Evolutionary conservation across 768 basidiomycete species (phyloP), one percentile per base, ranked within the genome.

Genomic region (Naganishia antarctica): DNA sequence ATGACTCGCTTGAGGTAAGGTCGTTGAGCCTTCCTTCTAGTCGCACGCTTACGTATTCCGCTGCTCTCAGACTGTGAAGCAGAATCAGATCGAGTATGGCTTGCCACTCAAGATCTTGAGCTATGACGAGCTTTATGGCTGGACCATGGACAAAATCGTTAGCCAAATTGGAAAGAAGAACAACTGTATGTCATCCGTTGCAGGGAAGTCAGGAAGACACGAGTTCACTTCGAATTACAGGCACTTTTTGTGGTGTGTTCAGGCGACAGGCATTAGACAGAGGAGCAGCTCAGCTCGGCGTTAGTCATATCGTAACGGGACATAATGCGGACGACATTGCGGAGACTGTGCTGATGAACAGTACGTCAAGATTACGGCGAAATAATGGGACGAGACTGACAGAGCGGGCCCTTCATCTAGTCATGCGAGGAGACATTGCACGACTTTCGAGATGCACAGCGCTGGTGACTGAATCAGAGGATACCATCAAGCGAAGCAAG

Each of bases 281-380:
- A 65, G 96, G 96, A 1, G 96, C 94, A 3, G 84, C 88, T 3
- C 84, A 86, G 75, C 80, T 99, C 32, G 82, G 85, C 34, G 93
- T 98, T 15, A 91, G 97, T 68, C 96, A 99, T 73, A 96, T 99
- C 64, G 92, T 99, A 7, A 99, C 96, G 0, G 96, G 96, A 1
- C 96, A 99, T 77, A 99, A 99, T 73, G 96, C 96, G 46, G 96
- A 99, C 74, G 96, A 99, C 77, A 94, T 98, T 41, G 96, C 96
- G 6, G 96, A 99, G 80, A 99, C 96, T 0, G 90, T 99, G 2
- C 79, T 99, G 28, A 99, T 99, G 96, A 99, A 99, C 71, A 90
- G 94, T 94, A 64, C 66, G 90, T 81, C 25, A 4, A 7, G 8
- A 29, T 34, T 16, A n/a, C 57, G n/a, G n/a, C n/a, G n/a, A n/a